Conservation (phyloP, 73 alveolate species). For the Halteria grandinella region DNA sequence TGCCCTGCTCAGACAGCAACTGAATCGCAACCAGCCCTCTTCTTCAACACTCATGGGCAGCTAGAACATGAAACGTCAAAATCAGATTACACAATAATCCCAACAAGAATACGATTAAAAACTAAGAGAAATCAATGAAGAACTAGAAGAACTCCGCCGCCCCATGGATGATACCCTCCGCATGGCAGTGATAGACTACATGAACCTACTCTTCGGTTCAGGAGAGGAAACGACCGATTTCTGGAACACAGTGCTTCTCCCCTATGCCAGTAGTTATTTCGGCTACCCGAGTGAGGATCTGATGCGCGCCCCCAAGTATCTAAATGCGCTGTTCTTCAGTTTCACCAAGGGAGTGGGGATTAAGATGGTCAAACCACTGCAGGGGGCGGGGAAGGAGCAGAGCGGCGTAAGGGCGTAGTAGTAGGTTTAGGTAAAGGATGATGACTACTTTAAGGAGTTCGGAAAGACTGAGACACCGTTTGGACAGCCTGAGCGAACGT, state of each 20-base stretch:
- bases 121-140: constrained; percentile 28
- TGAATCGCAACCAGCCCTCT: neutral
- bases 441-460: constrained; percentile 47
- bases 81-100: neutral
- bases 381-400: neutral
- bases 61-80: too few relatives aligned
- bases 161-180: constrained; percentile 44
- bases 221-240: constrained; percentile 51
- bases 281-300: constrained; percentile 16
- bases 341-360: constrained; percentile 60
- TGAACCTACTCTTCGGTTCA: constrained; percentile 60
- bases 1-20: neutral
- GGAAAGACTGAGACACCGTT: constrained; percentile 54
- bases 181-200: constrained; percentile 52
- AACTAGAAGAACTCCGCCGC: constrained; percentile 12
- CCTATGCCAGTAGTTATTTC: constrained; percentile 44
- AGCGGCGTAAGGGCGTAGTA: too few relatives aligned
- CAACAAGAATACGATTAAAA: constrained; percentile 9
- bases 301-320: constrained; percentile 8
- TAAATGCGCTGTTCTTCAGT: constrained; percentile 64
- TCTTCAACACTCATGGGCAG: too few relatives aligned
- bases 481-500: constrained; percentile 16
- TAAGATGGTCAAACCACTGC: constrained; percentile 6
- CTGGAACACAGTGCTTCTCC: constrained; percentile 57
- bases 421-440: constrained; percentile 14